Evolutionary conservation across 257 asterid species (phyloP).

Genomic region (Buddleja alternifolia): DNA sequence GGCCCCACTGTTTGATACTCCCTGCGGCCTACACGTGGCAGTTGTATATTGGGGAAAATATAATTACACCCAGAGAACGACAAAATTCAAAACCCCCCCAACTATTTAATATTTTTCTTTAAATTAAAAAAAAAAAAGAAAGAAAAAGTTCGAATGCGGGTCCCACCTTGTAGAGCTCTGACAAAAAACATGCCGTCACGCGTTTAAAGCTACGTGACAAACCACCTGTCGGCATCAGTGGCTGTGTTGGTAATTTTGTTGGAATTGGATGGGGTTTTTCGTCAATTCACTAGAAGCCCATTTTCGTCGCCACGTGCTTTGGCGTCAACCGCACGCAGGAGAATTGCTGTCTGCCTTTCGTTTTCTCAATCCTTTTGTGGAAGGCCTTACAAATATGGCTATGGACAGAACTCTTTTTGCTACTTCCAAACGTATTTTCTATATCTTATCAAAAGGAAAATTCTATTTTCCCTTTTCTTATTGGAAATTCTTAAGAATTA

Average conservation of each 20-base stretch:
- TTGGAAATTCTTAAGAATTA: too few relatives aligned
- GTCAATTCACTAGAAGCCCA: neutral
- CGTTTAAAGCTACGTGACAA: slow-evolving; percentile 36
- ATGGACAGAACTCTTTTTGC: slow-evolving; percentile 20
- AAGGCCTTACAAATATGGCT: neutral
- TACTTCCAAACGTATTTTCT: slow-evolving; percentile 26
- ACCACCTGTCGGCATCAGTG: slow-evolving; percentile 33
- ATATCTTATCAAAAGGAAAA: too few relatives aligned
- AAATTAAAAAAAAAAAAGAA: neutral
- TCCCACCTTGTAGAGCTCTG: slow-evolving; percentile 14
- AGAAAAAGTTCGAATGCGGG: neutral
- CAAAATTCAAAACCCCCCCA: slow-evolving; percentile 21
- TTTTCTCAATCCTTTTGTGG: neutral
- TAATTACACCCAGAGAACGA: slow-evolving; percentile 25
- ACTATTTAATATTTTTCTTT: neutral
- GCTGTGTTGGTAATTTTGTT: neutral
- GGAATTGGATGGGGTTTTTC: slow-evolving; percentile 7
- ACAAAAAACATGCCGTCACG: slow-evolving; percentile 40
- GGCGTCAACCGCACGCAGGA: slow-evolving; percentile 45
- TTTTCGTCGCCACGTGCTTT: slow-evolving; percentile 34
- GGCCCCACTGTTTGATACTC: neutral
- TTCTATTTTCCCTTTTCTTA: neutral
- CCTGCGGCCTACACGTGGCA: slow-evolving; percentile 25
- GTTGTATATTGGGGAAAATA: neutral
- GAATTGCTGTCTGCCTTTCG: neutral